Percentiles rank a stretch among this genome's conserved stretches.
Evolutionary conservation across 208 protist species (phyloP).

Genomic region (Angomonas deanei): DNA sequence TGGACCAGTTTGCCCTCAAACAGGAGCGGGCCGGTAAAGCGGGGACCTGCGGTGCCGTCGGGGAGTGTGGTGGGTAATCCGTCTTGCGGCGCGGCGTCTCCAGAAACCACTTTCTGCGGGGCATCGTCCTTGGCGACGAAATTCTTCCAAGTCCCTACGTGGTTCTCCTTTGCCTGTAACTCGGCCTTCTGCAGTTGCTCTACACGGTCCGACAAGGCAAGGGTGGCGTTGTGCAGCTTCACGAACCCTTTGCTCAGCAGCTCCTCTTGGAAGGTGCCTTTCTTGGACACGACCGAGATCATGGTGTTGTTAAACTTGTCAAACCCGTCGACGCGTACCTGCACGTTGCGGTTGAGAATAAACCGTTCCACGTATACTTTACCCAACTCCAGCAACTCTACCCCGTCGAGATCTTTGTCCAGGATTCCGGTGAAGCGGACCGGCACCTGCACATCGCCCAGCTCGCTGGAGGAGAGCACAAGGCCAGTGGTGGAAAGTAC

Average conservation of each 20-base stretch:
- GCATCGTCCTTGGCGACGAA: slow-evolving; percentile 25
- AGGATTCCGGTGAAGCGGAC: slow-evolving; percentile 78
- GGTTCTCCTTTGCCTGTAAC: slow-evolving; percentile 37
- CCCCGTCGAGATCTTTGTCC: slow-evolving; percentile 46
- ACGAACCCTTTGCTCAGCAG: slow-evolving; percentile 73
- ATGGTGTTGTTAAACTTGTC: slow-evolving; percentile 76
- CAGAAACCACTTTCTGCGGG: slow-evolving; percentile 6
- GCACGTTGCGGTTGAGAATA: slow-evolving; percentile 82
- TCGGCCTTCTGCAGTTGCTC: slow-evolving; percentile 55
- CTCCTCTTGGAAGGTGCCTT: slow-evolving; percentile 83
- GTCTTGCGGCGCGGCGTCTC: slow-evolving; percentile 12
- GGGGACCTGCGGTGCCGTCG: slow-evolving; percentile 32
- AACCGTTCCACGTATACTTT: slow-evolving; percentile 75
- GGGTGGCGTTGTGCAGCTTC: slow-evolving; percentile 55
- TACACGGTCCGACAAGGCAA: slow-evolving; percentile 32
- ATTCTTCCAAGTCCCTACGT: slow-evolving; percentile 68
- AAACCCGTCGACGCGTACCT: slow-evolving; percentile 64
- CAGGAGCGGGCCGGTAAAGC: slow-evolving; percentile 52
- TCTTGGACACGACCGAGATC: slow-evolving; percentile 70
- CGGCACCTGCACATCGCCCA: slow-evolving; percentile 56
- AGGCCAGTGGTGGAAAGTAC: slow-evolving; percentile 54
- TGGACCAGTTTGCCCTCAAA: slow-evolving; percentile 74
- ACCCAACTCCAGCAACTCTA: slow-evolving; percentile 28
- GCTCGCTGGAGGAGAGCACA: slow-evolving; percentile 38
- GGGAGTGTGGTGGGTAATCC: slow-evolving; percentile 40